These are phyloP conservation scores for Huntiella decipiens DNA, from an alignment of 2,329 filamentous ascomycete species.

Conservation along the genomic window DNA sequence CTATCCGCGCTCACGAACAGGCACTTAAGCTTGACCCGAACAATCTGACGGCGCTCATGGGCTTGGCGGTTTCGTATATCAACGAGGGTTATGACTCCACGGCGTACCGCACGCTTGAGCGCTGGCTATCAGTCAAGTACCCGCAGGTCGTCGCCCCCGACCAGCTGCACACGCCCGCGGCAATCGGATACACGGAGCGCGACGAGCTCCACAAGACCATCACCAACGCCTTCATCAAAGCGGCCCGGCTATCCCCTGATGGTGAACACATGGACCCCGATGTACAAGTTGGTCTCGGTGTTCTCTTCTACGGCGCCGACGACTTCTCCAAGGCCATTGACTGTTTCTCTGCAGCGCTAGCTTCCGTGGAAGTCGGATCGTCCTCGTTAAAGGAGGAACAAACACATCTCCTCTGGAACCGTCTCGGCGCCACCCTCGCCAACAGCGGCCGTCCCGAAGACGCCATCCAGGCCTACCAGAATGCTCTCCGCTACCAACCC, in stretches of 20 bases:
- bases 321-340: constrained; percentile 98
- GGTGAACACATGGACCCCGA: constrained; percentile 96
- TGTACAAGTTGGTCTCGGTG: constrained; percentile 89
- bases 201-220: constrained; percentile 78
- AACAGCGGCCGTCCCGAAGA: constrained; percentile 89
- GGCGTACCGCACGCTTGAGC: constrained; percentile 86
- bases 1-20: constrained; percentile 82
- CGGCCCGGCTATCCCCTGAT: constrained; percentile 76
- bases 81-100: constrained; percentile 98
- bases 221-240: constrained; percentile 75
- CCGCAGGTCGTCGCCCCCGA: constrained; percentile 58
- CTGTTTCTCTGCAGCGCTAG: constrained; percentile 85
- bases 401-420: constrained; percentile 90
- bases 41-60: constrained; percentile 84
- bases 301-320: constrained; percentile 93
- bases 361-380: constrained; percentile 63
- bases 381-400: constrained; percentile 63
- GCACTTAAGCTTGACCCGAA: constrained; percentile 72
- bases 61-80: constrained; percentile 86
- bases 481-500: constrained; percentile 70
- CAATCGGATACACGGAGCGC: constrained; percentile 87
- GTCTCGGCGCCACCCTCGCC: constrained; percentile 83
- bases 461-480: constrained; percentile 90
- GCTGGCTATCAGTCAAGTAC: constrained; percentile 93
- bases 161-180: constrained; percentile 53